Evolutionary conservation across 2,329 filamentous ascomycete genomes (phyloP), one percentile per base, ranked within the genome.

Genomic region (Pestalotiopsis sp.): DNA sequence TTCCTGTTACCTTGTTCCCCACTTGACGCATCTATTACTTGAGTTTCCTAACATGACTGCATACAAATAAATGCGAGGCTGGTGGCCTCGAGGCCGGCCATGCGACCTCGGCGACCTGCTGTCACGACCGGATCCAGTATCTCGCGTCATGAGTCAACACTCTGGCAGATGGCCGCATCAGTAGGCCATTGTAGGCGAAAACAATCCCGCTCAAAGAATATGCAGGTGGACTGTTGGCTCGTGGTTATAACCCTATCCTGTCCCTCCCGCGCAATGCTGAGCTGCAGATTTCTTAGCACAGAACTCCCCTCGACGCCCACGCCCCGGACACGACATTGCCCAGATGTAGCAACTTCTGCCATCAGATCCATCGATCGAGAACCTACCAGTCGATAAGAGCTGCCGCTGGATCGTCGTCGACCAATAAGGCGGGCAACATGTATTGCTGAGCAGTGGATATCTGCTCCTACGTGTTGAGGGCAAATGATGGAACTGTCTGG

Each of bases 131-230:
- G 14, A 36, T 36, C 36, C 59, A 62, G 13, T 3, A 13, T 12
- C 14, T 27, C 57, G 27, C 31, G 36, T 62, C 38, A 39, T 12
- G 59, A 20, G 36, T 62, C 31, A 62, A 27, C 23, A 59, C 14
- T 36, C 23, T 59, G 17, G 23, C 20, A 23, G 17, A 23, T 23
- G 25, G 27, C 57, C 57, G 25, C 27, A 36, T 59, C 27, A 27
- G 7, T 59, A 13, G 23, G 14, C 57, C 25, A 13, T 59, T 59
- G 23, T 23, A 13, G 57, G 27, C n/a, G 31, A 27, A 20, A 7
- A 39, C 59, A 62, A 17, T 39, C 7, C 36, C 59, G 31, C 7
- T 62, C 59, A 62, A 62, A 27, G 38, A 62, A 62, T 62, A 62
- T 62, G 59, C 59, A 62, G 38, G 27, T 23, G 12, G 59, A 20